A percentile compares a stretch with the other conserved stretches of the same genome.
Conservation (phyloP, 2,329 filamentous ascomycete genomes). For the Nannizziopsis barbatae region DNA sequence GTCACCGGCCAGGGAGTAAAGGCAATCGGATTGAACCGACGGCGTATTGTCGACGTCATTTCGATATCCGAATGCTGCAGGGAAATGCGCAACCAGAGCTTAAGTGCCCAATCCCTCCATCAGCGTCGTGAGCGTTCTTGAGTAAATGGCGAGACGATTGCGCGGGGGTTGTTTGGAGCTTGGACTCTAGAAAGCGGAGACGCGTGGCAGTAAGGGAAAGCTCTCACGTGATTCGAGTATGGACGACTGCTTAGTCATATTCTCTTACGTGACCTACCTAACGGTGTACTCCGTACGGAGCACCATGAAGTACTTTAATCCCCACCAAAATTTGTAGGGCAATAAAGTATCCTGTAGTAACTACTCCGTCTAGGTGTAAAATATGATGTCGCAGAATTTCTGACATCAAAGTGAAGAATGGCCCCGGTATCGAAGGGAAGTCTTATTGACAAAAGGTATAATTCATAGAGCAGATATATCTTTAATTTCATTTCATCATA, state of each 20-base stretch:
- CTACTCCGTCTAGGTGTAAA: no score
- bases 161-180: background rate
- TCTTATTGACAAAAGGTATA: background rate
- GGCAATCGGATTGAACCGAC: constrained; percentile 44
- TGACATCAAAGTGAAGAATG: no score
- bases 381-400: no score
- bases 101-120: constrained; percentile 1
- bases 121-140: background rate
- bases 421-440: background rate
- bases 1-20: constrained; percentile 76
- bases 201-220: background rate
- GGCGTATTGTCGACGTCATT: constrained; percentile 26
- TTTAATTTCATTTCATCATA: background rate
- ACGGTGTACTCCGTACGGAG: no score
- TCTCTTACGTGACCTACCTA: no score
- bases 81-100: background rate
- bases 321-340: no score
- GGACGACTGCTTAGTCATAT: no score
- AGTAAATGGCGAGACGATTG: background rate
- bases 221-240: no score
- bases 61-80: background rate
- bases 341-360: no score
- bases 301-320: no score
- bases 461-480: background rate
- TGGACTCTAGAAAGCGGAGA: background rate